These are phyloP conservation scores for Xylaria sp. DNA, from an alignment of 2,329 filamentous ascomycete genomes.

Conservation along the genomic window DNA sequence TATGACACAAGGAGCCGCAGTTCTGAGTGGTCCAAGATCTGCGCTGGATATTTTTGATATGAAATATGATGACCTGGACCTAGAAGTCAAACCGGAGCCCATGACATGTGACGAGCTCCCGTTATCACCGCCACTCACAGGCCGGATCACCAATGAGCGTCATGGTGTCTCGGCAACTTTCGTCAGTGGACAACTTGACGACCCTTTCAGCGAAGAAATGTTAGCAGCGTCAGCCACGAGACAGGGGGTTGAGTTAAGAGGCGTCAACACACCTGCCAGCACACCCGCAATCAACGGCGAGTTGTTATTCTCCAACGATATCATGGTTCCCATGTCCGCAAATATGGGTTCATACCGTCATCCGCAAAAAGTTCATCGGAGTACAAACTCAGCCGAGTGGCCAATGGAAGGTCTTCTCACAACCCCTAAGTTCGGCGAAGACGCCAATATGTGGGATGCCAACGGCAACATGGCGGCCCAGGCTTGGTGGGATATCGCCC, in stretches of 20 bases:
- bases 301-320: slow-evolving; percentile 19
- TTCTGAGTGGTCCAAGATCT: slow-evolving; percentile 11
- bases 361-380: slow-evolving; percentile 12
- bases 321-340: slow-evolving; percentile 15
- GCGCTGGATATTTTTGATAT: slow-evolving; percentile 12
- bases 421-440: slow-evolving; percentile 17
- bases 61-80: slow-evolving; percentile 14
- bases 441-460: slow-evolving; percentile 18
- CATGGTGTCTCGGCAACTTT: slow-evolving; percentile 19
- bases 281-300: slow-evolving; percentile 25
- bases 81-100: slow-evolving; percentile 20
- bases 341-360: slow-evolving; percentile 12
- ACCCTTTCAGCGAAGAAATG: slow-evolving; percentile 28
- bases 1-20: slow-evolving; percentile 14
- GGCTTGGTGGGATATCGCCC: slow-evolving; percentile 27
- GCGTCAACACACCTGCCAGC: slow-evolving; percentile 21
- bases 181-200: slow-evolving; percentile 29
- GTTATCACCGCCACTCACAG: slow-evolving; percentile 29
- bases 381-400: slow-evolving; percentile 32
- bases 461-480: slow-evolving; percentile 15
- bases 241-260: slow-evolving; percentile 9
- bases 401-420: slow-evolving; percentile 30
- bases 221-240: slow-evolving; percentile 16
- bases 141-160: slow-evolving; percentile 24
- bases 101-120: slow-evolving; percentile 26